These are phyloP conservation scores for Talaromyces nanjingensis DNA, from an alignment of 495 filamentous ascomycete species.

Conservation along the genomic window DNA sequence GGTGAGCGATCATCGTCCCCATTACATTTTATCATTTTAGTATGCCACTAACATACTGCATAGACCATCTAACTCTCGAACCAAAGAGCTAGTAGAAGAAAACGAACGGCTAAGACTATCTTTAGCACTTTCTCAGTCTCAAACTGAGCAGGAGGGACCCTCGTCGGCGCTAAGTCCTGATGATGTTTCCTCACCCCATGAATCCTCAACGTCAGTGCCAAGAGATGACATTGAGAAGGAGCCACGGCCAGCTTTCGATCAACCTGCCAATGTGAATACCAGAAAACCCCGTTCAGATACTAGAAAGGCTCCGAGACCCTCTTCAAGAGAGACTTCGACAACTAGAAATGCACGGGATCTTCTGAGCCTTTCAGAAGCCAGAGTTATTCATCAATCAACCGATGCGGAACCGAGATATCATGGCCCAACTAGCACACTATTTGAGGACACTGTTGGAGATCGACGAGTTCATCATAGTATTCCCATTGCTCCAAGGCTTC, in stretches of 20 bases:
- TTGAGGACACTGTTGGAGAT: slow-evolving; percentile 16
- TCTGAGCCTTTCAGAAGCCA: background rate
- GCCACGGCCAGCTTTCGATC: background rate
- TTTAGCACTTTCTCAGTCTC: slow-evolving; percentile 12
- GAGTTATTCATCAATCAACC: slow-evolving; percentile 8
- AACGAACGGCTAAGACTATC: slow-evolving; percentile 17
- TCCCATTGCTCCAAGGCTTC: slow-evolving; percentile 10
- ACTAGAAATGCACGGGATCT: background rate
- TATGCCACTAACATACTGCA: background rate
- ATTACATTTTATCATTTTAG: background rate
- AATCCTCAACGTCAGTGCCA: background rate
- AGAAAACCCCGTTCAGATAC: background rate
- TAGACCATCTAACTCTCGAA: slow-evolving; percentile 24
- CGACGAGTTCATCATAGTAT: background rate
- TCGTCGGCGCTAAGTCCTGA: background rate
- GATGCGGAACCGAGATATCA: slow-evolving; percentile 21
- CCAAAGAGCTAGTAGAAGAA: slow-evolving; percentile 20
- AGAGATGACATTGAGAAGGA: background rate
- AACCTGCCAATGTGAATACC: background rate
- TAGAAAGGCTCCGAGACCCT: background rate
- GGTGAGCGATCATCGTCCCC: background rate
- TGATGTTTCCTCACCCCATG: background rate
- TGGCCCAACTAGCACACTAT: slow-evolving; percentile 24
- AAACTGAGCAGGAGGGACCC: background rate
- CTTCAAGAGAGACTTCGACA: background rate